A percentile compares a stretch with the other conserved stretches of the same genome.
Conservation (phyloP, 2,329 filamentous ascomycete genomes). For the Ophiosphaerella narmari region DNA sequence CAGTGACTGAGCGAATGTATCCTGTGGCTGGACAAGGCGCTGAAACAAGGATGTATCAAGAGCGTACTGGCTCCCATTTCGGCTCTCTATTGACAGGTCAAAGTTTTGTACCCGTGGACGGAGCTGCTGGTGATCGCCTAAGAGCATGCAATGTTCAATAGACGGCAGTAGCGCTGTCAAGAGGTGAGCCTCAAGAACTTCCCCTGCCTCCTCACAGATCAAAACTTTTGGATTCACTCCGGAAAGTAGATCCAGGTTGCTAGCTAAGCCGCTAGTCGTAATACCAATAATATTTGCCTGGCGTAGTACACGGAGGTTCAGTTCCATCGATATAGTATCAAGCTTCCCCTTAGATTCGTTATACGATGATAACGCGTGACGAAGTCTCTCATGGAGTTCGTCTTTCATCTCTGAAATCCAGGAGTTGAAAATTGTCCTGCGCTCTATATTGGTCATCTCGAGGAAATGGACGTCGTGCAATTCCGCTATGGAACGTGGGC, state of each 20-base stretch:
- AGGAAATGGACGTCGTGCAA: slow-evolving; percentile 3
- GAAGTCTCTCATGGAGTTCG: slow-evolving; percentile 16
- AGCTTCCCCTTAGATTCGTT: slow-evolving; percentile 10
- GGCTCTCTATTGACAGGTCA: too few relatives aligned
- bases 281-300: slow-evolving; percentile 60
- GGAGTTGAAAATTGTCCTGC: slow-evolving; percentile 9
- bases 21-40: neutral
- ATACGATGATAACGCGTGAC: slow-evolving; percentile 1
- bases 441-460: slow-evolving; percentile 13
- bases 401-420: slow-evolving; percentile 20
- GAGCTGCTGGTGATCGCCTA: too few relatives aligned
- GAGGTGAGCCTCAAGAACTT: slow-evolving; percentile 68
- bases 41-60: too few relatives aligned
- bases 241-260: slow-evolving; percentile 55
- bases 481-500: too few relatives aligned
- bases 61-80: too few relatives aligned
- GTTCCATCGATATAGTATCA: slow-evolving; percentile 37
- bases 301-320: slow-evolving; percentile 44
- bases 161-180: slow-evolving; percentile 63
- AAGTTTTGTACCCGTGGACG: too few relatives aligned
- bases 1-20: slow-evolving; percentile 18
- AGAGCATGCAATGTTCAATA: slow-evolving; percentile 55
- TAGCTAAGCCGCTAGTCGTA: slow-evolving; percentile 66
- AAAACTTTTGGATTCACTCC: slow-evolving; percentile 60
- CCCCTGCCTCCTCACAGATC: slow-evolving; percentile 71